A percentile compares a stretch with the other conserved stretches of the same genome.
Evolutionary conservation across 495 filamentous ascomycete genomes (phyloP).

Genomic region (Parmelia sp.): DNA sequence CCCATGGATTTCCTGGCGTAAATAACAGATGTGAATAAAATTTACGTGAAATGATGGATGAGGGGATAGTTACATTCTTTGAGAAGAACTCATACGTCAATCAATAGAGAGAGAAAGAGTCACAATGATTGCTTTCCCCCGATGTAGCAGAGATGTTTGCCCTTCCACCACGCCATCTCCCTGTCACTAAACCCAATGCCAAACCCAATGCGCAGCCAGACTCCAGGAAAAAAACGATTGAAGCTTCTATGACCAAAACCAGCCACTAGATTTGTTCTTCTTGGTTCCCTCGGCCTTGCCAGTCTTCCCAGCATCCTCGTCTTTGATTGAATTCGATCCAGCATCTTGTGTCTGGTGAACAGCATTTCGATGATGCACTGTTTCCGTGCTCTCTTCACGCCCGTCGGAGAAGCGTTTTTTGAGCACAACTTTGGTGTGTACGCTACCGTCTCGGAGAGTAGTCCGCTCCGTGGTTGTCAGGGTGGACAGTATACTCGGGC

Average conservation of each 20-base stretch:
- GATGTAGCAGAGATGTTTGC: background rate
- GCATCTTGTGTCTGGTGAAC: slow-evolving; percentile 6
- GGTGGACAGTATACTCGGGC: slow-evolving; percentile 47
- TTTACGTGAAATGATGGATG: background rate
- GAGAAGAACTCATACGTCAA: background rate
- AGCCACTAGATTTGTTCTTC: slow-evolving; percentile 21
- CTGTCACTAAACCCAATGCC: background rate
- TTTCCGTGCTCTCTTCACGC: slow-evolving; percentile 51
- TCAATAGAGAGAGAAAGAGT: background rate
- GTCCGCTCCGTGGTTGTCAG: slow-evolving; percentile 51
- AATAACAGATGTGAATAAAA: background rate
- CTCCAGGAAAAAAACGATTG: background rate
- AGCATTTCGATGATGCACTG: slow-evolving; percentile 21
- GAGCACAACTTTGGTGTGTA: slow-evolving; percentile 52
- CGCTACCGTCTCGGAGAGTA: slow-evolving; percentile 52
- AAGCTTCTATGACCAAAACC: slow-evolving; percentile 26
- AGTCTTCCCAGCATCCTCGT: background rate
- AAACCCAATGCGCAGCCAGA: background rate
- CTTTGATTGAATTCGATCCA: background rate
- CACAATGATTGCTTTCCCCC: background rate
- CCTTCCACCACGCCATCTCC: background rate
- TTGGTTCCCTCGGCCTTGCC: slow-evolving; percentile 8
- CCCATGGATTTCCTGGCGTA: background rate
- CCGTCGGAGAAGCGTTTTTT: slow-evolving; percentile 61
- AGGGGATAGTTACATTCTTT: background rate